These are phyloP conservation scores for Carex sylvatica DNA, from an alignment of 202 grass and related monocot genomes.

Conservation along the genomic window DNA sequence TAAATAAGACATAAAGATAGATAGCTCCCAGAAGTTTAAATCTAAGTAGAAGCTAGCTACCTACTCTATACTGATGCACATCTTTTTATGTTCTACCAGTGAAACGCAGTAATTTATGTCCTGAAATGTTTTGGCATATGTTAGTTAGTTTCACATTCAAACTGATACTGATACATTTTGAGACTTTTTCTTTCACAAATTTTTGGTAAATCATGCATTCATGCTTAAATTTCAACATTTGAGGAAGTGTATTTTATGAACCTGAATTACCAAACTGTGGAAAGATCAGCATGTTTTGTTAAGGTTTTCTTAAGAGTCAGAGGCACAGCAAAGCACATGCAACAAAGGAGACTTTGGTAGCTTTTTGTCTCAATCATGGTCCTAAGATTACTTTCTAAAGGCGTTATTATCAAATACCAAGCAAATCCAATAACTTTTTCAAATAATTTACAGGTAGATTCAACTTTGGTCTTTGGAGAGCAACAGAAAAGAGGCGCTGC, in stretches of 20 bases:
- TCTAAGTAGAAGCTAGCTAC: background rate
- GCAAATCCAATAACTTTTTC: background rate
- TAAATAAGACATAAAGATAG: background rate
- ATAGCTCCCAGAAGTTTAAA: conserved; percentile 3
- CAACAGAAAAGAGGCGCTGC: conserved; percentile 25
- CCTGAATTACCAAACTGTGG: no score
- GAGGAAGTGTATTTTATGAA: no score
- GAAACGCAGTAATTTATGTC: background rate
- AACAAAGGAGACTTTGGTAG: conserved; percentile 3
- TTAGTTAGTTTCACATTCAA: background rate
- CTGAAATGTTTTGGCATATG: background rate
- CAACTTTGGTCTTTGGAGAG: conserved; percentile 12
- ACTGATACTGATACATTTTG: no score
- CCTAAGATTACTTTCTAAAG: conserved; percentile 19
- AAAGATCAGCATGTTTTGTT: background rate
- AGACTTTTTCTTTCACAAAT: no score
- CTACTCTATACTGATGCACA: background rate
- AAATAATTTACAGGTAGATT: conserved; percentile 19
- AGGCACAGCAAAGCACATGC: conserved; percentile 20
- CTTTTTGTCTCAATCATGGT: conserved; percentile 25
- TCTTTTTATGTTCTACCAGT: conserved; percentile 6
- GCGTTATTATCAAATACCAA: background rate
- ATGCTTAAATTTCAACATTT: no score
- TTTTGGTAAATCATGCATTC: no score
- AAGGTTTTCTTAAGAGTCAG: background rate